Percentiles rank a stretch among this genome's conserved stretches.
These are phyloP conservation scores for Suhomyces canberraensis DNA, from an alignment of 805 yeast genomes.

Conservation along the genomic window DNA sequence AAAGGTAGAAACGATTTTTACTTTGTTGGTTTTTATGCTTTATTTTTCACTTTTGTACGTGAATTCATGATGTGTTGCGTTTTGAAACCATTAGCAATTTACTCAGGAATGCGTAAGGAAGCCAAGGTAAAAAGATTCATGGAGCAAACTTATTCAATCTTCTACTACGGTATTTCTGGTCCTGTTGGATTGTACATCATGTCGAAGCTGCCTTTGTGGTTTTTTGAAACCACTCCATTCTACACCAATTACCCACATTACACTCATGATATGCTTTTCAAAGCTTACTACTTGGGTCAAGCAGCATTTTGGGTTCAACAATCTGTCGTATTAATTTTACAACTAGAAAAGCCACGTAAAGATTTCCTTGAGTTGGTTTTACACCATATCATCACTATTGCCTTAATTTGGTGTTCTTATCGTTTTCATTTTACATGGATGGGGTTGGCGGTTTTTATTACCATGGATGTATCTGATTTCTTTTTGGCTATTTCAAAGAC, in stretches of 20 bases:
- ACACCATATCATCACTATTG: conserved; percentile 90
- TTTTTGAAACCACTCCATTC: conserved; percentile 78
- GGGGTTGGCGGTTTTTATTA: conserved; percentile 85
- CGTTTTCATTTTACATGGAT: conserved; percentile 95
- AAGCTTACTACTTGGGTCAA: conserved; percentile 82
- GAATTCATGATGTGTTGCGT: conserved; percentile 86
- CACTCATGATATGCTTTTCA: conserved; percentile 64
- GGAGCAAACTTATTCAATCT: conserved; percentile 86
- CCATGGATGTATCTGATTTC: conserved; percentile 95
- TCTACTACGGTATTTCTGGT: conserved; percentile 77
- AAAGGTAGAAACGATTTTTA: conserved; percentile 83
- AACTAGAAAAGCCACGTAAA: conserved; percentile 91
- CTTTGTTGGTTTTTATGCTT: conserved; percentile 75
- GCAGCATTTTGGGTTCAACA: conserved; percentile 99
- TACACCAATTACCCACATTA: conserved; percentile 82
- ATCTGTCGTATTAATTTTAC: conserved; percentile 74
- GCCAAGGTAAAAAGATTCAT: conserved; percentile 74
- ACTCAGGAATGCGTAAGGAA: conserved; percentile 48
- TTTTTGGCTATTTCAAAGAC: conserved; percentile 81
- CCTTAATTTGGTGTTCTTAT: conserved; percentile 81
- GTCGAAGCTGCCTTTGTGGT: conserved; percentile 81
- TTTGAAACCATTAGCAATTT: conserved; percentile 66
- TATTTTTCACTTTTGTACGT: conserved; percentile 85
- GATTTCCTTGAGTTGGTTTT: conserved; percentile 87
- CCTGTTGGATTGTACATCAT: conserved; percentile 88